These are phyloP conservation scores for Neurospora discreta DNA, from an alignment of 495 filamentous ascomycete species.

Conservation along the genomic window DNA sequence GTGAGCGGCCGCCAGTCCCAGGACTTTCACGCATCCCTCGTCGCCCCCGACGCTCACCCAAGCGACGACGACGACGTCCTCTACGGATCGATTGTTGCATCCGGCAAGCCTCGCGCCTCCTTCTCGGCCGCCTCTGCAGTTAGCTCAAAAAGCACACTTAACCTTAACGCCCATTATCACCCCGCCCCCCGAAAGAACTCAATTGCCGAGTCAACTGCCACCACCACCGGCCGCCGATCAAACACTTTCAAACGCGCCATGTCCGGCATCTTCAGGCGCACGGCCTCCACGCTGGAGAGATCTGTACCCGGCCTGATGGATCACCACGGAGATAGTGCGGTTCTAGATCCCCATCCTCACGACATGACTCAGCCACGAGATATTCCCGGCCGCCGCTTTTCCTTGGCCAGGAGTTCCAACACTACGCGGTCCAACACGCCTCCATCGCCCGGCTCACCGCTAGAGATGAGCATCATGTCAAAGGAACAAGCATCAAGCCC, in stretches of 20 bases:
- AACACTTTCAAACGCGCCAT: conserved; percentile 26
- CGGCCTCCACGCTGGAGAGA: conserved; percentile 22
- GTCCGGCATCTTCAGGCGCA: conserved; percentile 22
- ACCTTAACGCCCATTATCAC: conserved; percentile 3
- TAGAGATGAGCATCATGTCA: conserved; percentile 22
- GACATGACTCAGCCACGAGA: conserved; percentile 15
- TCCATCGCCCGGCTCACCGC: conserved; percentile 37
- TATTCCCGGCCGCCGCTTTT: conserved; percentile 30
- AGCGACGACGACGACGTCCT: background rate
- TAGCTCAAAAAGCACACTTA: background rate
- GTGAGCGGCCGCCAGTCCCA: conserved; percentile 39
- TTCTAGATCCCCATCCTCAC: conserved; percentile 9
- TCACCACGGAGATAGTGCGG: conserved; percentile 5
- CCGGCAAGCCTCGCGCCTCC: background rate
- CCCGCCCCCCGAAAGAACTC: background rate
- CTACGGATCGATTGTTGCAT: background rate
- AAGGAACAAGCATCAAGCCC: conserved; percentile 20
- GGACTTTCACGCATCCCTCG: conserved; percentile 33
- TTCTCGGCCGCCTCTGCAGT: background rate
- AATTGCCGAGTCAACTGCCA: background rate
- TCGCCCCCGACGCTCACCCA: conserved; percentile 2
- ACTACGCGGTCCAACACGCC: conserved; percentile 44
- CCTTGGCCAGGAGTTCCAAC: conserved; percentile 31
- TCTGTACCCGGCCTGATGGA: conserved; percentile 8
- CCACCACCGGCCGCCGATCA: conserved; percentile 5